Evolutionary conservation across 2,329 filamentous ascomycete species (phyloP), one percentile per base, ranked within the genome.

Genomic region (Thielaviopsis punctulata): DNA sequence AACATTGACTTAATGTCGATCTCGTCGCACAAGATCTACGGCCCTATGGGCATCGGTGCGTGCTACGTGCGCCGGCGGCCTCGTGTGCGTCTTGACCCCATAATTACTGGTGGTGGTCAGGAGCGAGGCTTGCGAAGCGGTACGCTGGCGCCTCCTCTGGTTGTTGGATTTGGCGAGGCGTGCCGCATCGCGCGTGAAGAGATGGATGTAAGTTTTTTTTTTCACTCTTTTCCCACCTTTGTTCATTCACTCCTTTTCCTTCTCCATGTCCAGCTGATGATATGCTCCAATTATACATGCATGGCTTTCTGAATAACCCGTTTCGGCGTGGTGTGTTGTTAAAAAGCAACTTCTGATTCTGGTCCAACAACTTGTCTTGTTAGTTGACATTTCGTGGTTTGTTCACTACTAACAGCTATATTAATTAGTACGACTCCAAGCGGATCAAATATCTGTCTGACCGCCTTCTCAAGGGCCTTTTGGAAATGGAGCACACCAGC

Each of bases 1-100:
- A 93, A 95, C 66, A 83, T 98, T 58, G 92, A 98, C 64, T 71
- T 98, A 63, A 95, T 98, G 90, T 96, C 90, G 25, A 95, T 98
- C 56, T 96, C 92, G 8, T 89, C 86, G 25, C 92, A 98, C 71
- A 98, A 98, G 70, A 94, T 98, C 52, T 98, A 98, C 64, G 92
- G 92, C 23, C 92, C 92, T 51, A 98, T 95, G 73, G 92, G 92
- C 30, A 86, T 98, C 53, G 92, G 92, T 55, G 92, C 92, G 54
- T 98, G 92, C 69, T 98, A 90, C 63, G 86, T 98, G 48, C 84
- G 92, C 62, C 80, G 92, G 70, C 78, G 92, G 54, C 92, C 92
- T 1, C 82, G 90, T 65, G 92, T 98, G 59, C 86, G 92, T 67
- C 72, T 98, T 54, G 92, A 98, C 55, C 92, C 92, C 49, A 83